These are phyloP conservation scores for Solanum chacoense DNA, from an alignment of 305 asterid species.

Conservation along the genomic window DNA sequence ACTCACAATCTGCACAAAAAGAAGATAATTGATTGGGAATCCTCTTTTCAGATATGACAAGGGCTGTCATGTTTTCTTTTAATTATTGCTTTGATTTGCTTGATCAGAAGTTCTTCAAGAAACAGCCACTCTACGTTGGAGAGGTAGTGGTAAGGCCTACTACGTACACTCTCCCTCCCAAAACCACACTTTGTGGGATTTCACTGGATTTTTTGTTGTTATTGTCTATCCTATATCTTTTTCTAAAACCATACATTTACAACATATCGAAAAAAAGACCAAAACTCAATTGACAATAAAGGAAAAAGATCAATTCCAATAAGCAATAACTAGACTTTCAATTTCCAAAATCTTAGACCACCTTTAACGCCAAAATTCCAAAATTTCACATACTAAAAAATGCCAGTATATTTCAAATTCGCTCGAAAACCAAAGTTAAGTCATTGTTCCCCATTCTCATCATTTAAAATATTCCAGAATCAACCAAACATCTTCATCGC, in stretches of 20 bases:
- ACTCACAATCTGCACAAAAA: background rate
- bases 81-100: background rate
- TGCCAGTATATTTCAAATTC: background rate
- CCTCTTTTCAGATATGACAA: background rate
- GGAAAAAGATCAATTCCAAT: background rate
- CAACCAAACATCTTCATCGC: background rate
- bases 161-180: background rate
- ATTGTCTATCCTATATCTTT: background rate
- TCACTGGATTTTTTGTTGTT: background rate
- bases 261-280: background rate
- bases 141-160: background rate
- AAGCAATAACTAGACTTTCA: background rate
- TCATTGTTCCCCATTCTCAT: background rate
- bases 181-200: background rate
- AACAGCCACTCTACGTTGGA: background rate
- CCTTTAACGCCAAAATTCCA: background rate
- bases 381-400: background rate
- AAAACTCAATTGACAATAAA: background rate
- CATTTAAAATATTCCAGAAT: background rate
- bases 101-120: background rate
- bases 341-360: background rate
- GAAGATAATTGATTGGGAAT: background rate
- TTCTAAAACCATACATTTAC: background rate
- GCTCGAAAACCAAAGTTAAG: background rate
- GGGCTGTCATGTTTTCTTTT: background rate